Evolutionary conservation across 371 early-diverging fungal species (phyloP).

Genomic region (Actinomortierella ambigua): DNA sequence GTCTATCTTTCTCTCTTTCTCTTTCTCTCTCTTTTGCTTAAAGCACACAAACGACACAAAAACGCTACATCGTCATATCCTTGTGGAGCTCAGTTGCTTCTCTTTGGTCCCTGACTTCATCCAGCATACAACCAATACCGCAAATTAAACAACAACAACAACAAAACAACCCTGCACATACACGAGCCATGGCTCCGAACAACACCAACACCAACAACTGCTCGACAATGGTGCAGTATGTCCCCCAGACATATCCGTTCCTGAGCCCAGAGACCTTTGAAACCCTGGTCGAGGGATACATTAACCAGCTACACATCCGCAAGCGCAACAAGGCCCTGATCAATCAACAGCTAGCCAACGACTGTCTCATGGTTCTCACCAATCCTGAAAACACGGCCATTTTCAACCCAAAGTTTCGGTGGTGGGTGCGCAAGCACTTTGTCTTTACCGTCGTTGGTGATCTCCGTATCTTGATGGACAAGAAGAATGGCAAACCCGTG

Average conservation of each 20-base stretch:
- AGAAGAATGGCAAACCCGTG: conserved; percentile 44
- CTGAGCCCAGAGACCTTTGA: conserved; percentile 43
- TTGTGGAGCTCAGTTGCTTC: not conserved
- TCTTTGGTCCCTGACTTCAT: conserved; percentile 9
- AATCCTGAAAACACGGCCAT: conserved; percentile 45
- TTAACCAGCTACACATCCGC: conserved; percentile 41
- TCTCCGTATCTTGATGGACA: conserved; percentile 36
- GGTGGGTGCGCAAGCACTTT: conserved; percentile 48
- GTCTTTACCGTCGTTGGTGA: conserved; percentile 45
- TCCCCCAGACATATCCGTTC: conserved; percentile 40
- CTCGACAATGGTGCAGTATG: conserved; percentile 20
- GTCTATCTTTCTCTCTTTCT: not conserved
- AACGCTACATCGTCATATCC: conserved; percentile 4
- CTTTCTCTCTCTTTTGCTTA: not conserved
- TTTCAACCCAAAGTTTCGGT: conserved; percentile 44
- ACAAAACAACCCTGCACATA: conserved; percentile 1
- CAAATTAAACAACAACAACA: conserved; percentile 6
- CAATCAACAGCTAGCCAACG: conserved; percentile 41
- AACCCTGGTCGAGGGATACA: conserved; percentile 41
- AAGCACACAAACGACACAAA: too few relatives aligned
- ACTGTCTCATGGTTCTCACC: conserved; percentile 43
- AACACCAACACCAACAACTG: not conserved
- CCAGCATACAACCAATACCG: not conserved
- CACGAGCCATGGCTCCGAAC: conserved; percentile 20
- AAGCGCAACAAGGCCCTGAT: conserved; percentile 42